phyloP scores from a whole-genome alignment of 805 yeast genomes.

The Wickerhamiella azymoides region DNA sequence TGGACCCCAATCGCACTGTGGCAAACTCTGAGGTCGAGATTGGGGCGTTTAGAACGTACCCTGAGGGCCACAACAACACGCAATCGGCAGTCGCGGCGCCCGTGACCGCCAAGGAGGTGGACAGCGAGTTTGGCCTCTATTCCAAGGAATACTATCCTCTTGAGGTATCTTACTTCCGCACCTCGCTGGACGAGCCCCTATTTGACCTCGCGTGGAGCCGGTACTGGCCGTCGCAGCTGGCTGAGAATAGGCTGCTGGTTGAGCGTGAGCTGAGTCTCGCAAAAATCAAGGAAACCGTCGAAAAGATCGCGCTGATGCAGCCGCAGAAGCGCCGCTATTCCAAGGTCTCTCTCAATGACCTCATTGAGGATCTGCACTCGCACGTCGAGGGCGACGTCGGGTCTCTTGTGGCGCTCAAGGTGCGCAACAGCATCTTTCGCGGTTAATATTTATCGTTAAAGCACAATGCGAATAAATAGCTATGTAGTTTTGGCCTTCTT shows the following conservation, averaged over 20 bases:
- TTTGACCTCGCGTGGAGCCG: slow-evolving; percentile 24
- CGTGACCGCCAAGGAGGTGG: slow-evolving; percentile 11
- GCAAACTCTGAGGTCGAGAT: slow-evolving; percentile 87
- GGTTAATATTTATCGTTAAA: neutral
- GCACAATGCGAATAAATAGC: neutral
- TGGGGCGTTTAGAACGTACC: slow-evolving; percentile 68
- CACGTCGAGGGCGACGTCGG: slow-evolving; percentile 5
- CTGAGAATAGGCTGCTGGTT: slow-evolving; percentile 6
- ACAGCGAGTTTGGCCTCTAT: slow-evolving; percentile 52
- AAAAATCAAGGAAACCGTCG: slow-evolving; percentile 3
- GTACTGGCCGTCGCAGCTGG: slow-evolving; percentile 11
- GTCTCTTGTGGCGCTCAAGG: slow-evolving; percentile 3
- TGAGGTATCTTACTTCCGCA: slow-evolving; percentile 45
- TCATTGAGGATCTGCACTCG: neutral
- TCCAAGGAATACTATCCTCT: slow-evolving; percentile 55
- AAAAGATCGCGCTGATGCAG: neutral
- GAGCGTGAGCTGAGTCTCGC: slow-evolving; percentile 2
- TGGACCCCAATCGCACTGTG: slow-evolving; percentile 94
- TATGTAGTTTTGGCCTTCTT: neutral
- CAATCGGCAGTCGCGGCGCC: neutral
- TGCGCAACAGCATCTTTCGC: neutral
- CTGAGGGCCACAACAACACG: neutral
- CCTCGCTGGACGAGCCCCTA: slow-evolving; percentile 35
- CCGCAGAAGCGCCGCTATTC: slow-evolving; percentile 1
- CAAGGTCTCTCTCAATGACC: neutral